Evolutionary conservation across 2,329 filamentous ascomycete genomes (phyloP), one percentile per base, ranked within the genome.

Genomic region (Cercospora zeae-maydis): DNA sequence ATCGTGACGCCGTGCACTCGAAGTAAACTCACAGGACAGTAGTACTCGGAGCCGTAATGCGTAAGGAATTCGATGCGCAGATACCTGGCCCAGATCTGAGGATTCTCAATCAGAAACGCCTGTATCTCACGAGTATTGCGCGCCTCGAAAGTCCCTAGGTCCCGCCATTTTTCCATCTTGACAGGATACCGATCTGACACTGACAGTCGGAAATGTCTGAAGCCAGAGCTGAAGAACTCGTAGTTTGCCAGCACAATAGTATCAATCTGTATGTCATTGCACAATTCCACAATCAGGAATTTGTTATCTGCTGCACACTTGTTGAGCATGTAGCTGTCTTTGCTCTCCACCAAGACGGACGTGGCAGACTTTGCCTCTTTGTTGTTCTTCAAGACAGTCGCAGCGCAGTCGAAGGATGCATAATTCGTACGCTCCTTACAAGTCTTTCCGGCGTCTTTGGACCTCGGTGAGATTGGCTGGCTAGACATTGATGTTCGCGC

Each of bases 401-500:
- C 95, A 10, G 95, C 95, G 64, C 92, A 96, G 75, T 99, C 95
- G 73, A 98, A 98, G 0, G 93, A 98, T 6, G 95, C 92, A 78
- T 96, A 99, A 59, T 96, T 98, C 77, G 96, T 97, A 49, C 95
- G 85, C 77, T 98, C 95, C 77, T 98, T 98, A 83, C 93, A 97
- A 0, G 95, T 99, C 76, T 91, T 96, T 7, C 95, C 95, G 3
- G 95, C 95, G 76, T 98, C 93, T 76, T 96, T 97, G 73, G 90
- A 92, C 37, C 91, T 85, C 65, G 86, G 83, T 5, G 66, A 45
- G n/a, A 42, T 59, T 37, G 62, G 33, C 5, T 67, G 59, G 56
- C 52, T 27, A n/a, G 56, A n/a, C n/a, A 56, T 55, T 5, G 49
- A 58, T 4, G 45, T 33, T 9, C 64, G 39, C 19, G 59, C 16